Evolutionary conservation across 257 asterid genomes (phyloP).

Genomic region (Oldenlandia corymbosa): DNA sequence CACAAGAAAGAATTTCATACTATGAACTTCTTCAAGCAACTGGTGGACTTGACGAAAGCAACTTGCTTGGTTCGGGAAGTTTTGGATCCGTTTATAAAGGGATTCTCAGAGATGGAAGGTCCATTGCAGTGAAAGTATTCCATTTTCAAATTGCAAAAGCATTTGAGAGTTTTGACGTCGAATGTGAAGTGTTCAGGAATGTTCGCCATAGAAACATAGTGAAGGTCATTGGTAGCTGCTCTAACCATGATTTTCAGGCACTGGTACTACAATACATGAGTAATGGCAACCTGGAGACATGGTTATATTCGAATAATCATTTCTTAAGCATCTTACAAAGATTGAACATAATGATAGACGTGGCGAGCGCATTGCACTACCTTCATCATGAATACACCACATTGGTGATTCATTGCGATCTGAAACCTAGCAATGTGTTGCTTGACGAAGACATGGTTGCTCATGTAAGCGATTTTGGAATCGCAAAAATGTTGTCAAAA

Average conservation of each 20-base stretch:
- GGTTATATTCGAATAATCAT: neutral
- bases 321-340: neutral
- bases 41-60: constrained; percentile 6
- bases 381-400: constrained; percentile 24
- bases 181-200: constrained; percentile 27
- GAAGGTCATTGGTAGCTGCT: constrained; percentile 16
- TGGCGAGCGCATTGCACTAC: constrained; percentile 28
- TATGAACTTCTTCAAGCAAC: constrained; percentile 17
- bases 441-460: too few species aligned
- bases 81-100: constrained; percentile 8
- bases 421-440: too few species aligned
- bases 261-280: constrained; percentile 9
- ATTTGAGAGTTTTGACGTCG: constrained; percentile 18
- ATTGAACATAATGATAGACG: constrained; percentile 12
- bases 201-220: constrained; percentile 23
- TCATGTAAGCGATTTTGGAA: too few species aligned
- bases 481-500: too few species aligned
- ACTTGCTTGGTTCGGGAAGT: constrained; percentile 8
- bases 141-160: constrained; percentile 19
- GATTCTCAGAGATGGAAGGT: constrained; percentile 3
- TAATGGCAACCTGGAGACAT: constrained; percentile 20
- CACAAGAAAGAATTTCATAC: constrained; percentile 7
- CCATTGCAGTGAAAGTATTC: constrained; percentile 31
- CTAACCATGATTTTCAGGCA: neutral
- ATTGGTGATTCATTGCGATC: constrained; percentile 31